These are phyloP conservation scores for Circinella umbellata DNA, from an alignment of 371 early-diverging fungal species.

Conservation along the genomic window DNA sequence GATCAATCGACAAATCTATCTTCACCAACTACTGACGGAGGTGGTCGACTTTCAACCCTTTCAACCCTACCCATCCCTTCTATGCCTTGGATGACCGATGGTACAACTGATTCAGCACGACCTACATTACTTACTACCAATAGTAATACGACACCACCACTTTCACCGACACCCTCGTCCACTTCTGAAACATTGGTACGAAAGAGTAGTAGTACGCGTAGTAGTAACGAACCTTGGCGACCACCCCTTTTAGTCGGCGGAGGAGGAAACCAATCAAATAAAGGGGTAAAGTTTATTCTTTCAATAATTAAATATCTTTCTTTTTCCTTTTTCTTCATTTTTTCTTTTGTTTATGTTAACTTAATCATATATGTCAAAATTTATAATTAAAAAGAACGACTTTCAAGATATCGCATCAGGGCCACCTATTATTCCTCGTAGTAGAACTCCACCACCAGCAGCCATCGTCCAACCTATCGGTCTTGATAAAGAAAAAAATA, in stretches of 20 bases:
- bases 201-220: conserved; percentile 4
- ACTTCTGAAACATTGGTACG: conserved; percentile 6
- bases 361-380: background rate
- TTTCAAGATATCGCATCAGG: conserved; percentile 18
- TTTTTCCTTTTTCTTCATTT: background rate
- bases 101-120: conserved; percentile 1
- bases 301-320: background rate
- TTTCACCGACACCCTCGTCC: conserved; percentile 13
- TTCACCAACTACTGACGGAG: background rate
- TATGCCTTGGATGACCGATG: conserved; percentile 7
- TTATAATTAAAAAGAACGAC: conserved; percentile 7
- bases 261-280: background rate
- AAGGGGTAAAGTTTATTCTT: background rate
- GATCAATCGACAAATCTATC: conserved; percentile 6
- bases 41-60: background rate
- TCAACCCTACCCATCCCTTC: conserved; percentile 6
- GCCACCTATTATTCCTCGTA: conserved; percentile 13
- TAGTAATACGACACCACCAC: conserved; percentile 12
- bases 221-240: conserved; percentile 5
- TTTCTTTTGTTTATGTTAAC: background rate
- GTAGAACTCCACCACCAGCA: conserved; percentile 19
- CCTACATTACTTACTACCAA: background rate
- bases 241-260: background rate
- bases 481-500: conserved; percentile 6
- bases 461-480: background rate